These are phyloP conservation scores for Avena sativa DNA, from an alignment of 176 grass and related monocot species.

Conservation along the genomic window DNA sequence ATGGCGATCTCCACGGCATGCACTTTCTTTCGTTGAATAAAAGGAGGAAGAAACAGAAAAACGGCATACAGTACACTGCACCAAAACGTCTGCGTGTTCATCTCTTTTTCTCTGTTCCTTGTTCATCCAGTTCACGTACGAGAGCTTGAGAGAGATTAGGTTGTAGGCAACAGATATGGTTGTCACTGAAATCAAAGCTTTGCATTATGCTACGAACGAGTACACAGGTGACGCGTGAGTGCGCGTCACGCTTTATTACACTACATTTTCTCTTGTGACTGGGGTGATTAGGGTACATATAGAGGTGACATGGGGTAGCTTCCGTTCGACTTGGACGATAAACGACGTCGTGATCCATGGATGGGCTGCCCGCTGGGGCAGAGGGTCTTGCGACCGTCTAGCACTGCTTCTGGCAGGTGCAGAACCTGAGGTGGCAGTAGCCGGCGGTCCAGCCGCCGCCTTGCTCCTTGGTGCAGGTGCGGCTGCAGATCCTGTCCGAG, in stretches of 20 bases:
- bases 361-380: not conserved
- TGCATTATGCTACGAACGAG: not conserved
- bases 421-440: not conserved
- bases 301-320: not conserved
- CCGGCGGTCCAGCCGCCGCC: conserved; percentile 42
- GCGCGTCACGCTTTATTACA: conserved; percentile 26
- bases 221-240: not conserved
- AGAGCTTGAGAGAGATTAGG: no score
- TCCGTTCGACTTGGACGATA: not conserved
- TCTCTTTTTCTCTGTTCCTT: no score
- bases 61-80: no score
- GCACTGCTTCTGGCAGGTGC: conserved; percentile 48
- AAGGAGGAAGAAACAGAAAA: no score
- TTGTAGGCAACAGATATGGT: not conserved
- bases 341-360: not conserved
- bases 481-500: conserved; percentile 31
- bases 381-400: not conserved
- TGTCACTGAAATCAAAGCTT: not conserved
- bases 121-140: no score
- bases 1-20: no score
- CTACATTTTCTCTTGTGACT: not conserved
- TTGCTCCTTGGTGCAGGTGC: conserved; percentile 9
- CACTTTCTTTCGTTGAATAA: no score
- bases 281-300: not conserved
- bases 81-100: no score